These are phyloP conservation scores for Diaporthe aspalathi DNA, from an alignment of 2,329 filamentous ascomycete genomes.

Conservation along the genomic window DNA sequence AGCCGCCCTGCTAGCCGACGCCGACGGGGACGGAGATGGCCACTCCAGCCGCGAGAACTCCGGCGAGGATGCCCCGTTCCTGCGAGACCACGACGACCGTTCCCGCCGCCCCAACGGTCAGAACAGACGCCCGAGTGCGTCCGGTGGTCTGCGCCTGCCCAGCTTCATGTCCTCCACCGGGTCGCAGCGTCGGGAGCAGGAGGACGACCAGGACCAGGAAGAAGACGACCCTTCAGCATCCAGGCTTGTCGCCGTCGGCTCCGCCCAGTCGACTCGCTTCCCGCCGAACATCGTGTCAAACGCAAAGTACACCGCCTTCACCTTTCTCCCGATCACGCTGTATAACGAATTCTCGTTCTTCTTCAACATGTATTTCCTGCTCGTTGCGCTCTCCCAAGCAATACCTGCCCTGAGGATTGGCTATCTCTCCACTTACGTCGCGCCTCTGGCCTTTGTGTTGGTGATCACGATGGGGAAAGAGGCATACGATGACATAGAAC, in stretches of 20 bases:
- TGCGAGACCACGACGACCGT: slow-evolving; percentile 58
- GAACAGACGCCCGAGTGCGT: slow-evolving; percentile 57
- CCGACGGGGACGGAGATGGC: slow-evolving; percentile 57
- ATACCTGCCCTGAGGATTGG: slow-evolving; percentile 92
- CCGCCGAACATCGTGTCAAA: slow-evolving; percentile 94
- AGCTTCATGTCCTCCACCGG: slow-evolving; percentile 68
- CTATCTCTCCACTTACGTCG: slow-evolving; percentile 94
- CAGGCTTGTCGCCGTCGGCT: slow-evolving; percentile 80
- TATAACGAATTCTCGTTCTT: slow-evolving; percentile 99
- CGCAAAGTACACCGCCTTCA: slow-evolving; percentile 96
- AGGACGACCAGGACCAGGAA: slow-evolving; percentile 60
- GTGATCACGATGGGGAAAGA: slow-evolving; percentile 95
- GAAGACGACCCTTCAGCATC: slow-evolving; percentile 76
- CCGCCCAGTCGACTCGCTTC: slow-evolving; percentile 78
- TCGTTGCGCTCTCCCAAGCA: slow-evolving; percentile 93
- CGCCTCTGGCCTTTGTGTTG: slow-evolving; percentile 90
- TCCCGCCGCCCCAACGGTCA: slow-evolving; percentile 52
- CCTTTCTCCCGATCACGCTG: slow-evolving; percentile 91
- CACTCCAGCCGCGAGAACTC: slow-evolving; percentile 56
- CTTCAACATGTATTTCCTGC: slow-evolving; percentile 98
- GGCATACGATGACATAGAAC: slow-evolving; percentile 90
- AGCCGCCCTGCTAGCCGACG: slow-evolving; percentile 68
- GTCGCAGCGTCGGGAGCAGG: slow-evolving; percentile 56
- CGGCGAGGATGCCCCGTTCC: slow-evolving; percentile 80
- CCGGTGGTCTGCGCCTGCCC: slow-evolving; percentile 70